A percentile compares a stretch with the other conserved stretches of the same genome.
Conservation (phyloP, 1,139 yeast species). For the Blastobotrys illinoisensis region DNA sequence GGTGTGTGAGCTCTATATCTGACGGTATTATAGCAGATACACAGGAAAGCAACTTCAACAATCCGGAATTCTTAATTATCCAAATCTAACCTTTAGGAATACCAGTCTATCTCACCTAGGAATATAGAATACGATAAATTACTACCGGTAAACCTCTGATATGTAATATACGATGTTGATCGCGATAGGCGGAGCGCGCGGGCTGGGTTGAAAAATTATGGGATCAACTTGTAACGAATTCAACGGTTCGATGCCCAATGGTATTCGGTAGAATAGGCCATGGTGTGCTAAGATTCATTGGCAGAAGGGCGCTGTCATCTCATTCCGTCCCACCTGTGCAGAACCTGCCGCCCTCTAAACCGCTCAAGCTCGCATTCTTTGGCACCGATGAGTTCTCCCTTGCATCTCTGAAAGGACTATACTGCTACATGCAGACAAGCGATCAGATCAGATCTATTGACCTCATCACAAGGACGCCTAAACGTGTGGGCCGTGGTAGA, state of each 20-base stretch:
- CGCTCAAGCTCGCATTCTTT: conserved; percentile 55
- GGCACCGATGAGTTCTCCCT: conserved; percentile 79
- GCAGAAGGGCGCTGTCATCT: background rate
- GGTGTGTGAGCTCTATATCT: too few species aligned
- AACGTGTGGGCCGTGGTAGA: conserved; percentile 64
- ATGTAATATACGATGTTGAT: too few species aligned
- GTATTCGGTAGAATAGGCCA: background rate
- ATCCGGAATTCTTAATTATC: too few species aligned
- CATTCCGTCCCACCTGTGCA: background rate
- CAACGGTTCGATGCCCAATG: background rate
- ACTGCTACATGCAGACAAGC: conserved; percentile 33
- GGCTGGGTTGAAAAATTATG: background rate
- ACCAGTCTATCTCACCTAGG: too few species aligned
- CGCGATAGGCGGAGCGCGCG: background rate
- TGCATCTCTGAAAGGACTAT: conserved; percentile 46
- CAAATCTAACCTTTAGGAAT: too few species aligned
- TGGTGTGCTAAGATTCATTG: background rate
- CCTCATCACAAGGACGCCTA: conserved; percentile 62
- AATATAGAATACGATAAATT: too few species aligned
- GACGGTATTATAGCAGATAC: too few species aligned
- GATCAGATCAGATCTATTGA: conserved; percentile 44
- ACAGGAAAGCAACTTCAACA: too few species aligned
- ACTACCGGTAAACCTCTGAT: too few species aligned
- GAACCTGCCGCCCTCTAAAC: background rate
- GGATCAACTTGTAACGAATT: background rate